Percentiles rank a stretch among this genome's conserved stretches.
phyloP scores from a whole-genome alignment of 2,329 filamentous ascomycete species.

The Sclerotinia sclerotiorum region DNA sequence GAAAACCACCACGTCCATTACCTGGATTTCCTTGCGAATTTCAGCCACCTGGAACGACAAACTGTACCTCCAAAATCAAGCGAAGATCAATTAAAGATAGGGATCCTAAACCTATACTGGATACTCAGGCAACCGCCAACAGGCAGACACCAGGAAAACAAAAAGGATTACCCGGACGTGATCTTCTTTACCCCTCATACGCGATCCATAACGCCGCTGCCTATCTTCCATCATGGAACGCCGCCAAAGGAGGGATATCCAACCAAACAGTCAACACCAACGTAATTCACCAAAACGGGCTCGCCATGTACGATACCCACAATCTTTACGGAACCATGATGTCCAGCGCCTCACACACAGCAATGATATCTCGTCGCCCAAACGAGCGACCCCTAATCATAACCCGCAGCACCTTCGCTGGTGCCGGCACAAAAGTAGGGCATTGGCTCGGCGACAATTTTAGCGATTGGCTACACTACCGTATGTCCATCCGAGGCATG shows the following conservation, averaged over 20 bases:
- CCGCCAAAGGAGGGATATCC: constrained; percentile 48
- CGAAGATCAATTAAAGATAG: constrained; percentile 25
- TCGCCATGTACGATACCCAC: constrained; percentile 72
- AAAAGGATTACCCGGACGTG: constrained; percentile 59
- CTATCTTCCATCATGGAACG: constrained; percentile 46
- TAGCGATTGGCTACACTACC: constrained; percentile 59
- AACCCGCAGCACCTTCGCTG: constrained; percentile 73
- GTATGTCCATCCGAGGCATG: constrained; percentile 57
- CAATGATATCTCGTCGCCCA: constrained; percentile 67
- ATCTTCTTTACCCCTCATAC: constrained; percentile 65
- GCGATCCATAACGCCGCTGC: constrained; percentile 63
- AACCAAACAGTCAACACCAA: constrained; percentile 66
- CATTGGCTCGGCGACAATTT: constrained; percentile 62
- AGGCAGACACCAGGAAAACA: constrained; percentile 43
- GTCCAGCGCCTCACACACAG: constrained; percentile 61
- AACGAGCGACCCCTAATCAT: constrained; percentile 67
- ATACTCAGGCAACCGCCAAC: constrained; percentile 4
- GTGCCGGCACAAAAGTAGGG: constrained; percentile 64
- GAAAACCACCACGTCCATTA: constrained; percentile 61
- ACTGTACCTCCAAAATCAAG: constrained; percentile 40
- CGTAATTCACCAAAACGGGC: constrained; percentile 65
- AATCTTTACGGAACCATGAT: constrained; percentile 79
- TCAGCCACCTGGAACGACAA: constrained; percentile 53
- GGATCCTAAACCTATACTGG: neutral
- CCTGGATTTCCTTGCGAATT: constrained; percentile 69